Base-by-base conservation (phyloP, 768 basidiomycete species). In the Lactarius hatsudake region DNA sequence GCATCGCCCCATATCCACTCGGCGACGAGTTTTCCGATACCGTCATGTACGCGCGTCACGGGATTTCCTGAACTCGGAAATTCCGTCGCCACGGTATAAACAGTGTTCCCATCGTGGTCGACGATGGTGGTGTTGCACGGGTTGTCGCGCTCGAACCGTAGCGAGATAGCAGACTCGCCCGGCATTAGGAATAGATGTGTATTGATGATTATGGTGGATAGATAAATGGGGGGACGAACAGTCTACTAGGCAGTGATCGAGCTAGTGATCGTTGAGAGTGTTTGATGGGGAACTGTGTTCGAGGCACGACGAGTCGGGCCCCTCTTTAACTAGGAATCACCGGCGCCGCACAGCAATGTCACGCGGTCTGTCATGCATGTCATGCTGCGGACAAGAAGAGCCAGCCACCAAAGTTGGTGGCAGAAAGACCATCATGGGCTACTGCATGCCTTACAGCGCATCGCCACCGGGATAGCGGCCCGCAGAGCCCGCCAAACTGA, bases 1-100 rank as follows among this genome's bases (percentile, higher is more conserved):
- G 42, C 40, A 28, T 70, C 68, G 40, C 70, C 64, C 70, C 70
- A 71, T 38, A 53, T 65, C 70, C 70, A 71, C 59, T 69, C 59
- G 32, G 70, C 68, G 62, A 71, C 65, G 43, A 62, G 61, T 38
- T 61, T 63, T 18, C 68, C 70, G 17, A 48, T 36, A 20, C 62
- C 61, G 34, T 66, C 68, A 20, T 63, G 43, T 40, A 69, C 59
- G 20, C 51, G 65, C 55, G 68, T 71, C 9, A 64, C 51, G 1
- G 70, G 70, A 9, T 62, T 65, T 28, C 34, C 40, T 15, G 64
- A 45, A 20, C 60, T 30, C 17, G 62, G 13, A 62, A 69, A 66
- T 55, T 69, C 59, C 12, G 70, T 71, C 54, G 62, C 61, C 43
- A 71, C 70, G 61, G 60, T 59, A 62, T 71, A 71, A 12, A 63